Conservation (phyloP, 805 yeast species). For the Myxozyma kluyveri region DNA sequence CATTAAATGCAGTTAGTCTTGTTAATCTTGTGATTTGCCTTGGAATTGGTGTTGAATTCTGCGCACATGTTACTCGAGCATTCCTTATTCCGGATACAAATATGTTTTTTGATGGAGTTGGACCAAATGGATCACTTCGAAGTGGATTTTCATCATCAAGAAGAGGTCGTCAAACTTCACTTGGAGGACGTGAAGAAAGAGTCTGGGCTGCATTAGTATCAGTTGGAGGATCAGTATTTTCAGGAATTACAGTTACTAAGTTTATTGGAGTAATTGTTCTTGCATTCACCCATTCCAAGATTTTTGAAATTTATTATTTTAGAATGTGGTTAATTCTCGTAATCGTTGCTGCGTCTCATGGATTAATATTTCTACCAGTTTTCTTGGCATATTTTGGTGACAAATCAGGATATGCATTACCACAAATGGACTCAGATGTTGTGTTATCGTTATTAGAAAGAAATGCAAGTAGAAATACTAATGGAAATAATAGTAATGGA, state of each 20-base stretch:
- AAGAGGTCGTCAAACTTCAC: too few species aligned
- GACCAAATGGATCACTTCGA: conserved; percentile 31
- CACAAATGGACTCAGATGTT: conserved; percentile 33
- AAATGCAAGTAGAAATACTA: not conserved
- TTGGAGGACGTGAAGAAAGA: conserved; percentile 37
- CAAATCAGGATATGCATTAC: conserved; percentile 47
- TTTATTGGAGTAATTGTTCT: conserved; percentile 81
- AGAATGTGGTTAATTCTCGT: conserved; percentile 90
- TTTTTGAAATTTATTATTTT: conserved; percentile 88
- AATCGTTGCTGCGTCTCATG: conserved; percentile 71
- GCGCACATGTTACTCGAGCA: conserved; percentile 80
- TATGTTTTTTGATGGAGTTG: conserved; percentile 18
- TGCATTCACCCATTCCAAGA: conserved; percentile 82
- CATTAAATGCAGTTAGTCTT: conserved; percentile 82
- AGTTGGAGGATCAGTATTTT: conserved; percentile 87
- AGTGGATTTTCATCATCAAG: not conserved
- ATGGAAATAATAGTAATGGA: not conserved
- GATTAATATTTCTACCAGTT: conserved; percentile 76
- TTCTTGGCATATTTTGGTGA: conserved; percentile 62
- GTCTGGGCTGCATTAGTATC: conserved; percentile 60
- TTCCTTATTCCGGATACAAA: conserved; percentile 52
- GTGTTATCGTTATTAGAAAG: not conserved
- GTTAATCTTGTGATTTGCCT: conserved; percentile 90
- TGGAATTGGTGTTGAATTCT: conserved; percentile 91
- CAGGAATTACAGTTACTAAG: conserved; percentile 88